A percentile compares a stretch with the other conserved stretches of the same genome.
Evolutionary conservation across 139 green algal species (phyloP).

Genomic region (Coelastrella sp.): DNA sequence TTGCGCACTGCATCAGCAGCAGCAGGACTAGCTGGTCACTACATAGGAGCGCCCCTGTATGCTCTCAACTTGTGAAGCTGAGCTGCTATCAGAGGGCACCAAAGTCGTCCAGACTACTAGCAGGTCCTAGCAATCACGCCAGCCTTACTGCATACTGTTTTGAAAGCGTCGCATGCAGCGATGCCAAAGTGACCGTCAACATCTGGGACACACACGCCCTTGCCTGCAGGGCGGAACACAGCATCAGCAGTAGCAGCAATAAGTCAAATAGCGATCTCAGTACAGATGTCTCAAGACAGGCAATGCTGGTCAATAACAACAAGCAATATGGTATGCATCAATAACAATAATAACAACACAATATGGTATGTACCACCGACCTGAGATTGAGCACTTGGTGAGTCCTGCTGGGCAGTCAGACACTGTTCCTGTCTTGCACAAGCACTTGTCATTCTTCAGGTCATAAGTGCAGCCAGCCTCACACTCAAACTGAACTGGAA

Average conservation of each 20-base stretch:
- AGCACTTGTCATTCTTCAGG: slow-evolving; percentile 24
- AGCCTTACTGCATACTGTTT: slow-evolving; percentile 11
- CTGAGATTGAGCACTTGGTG: slow-evolving; percentile 5
- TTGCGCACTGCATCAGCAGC: slow-evolving; percentile 6
- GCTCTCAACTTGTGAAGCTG: too few species aligned
- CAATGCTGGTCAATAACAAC: background rate
- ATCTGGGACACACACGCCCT: slow-evolving; percentile 21
- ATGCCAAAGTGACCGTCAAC: background rate
- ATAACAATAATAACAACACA: too few species aligned
- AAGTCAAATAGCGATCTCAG: too few species aligned
- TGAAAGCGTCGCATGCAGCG: background rate
- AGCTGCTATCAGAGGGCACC: background rate
- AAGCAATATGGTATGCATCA: background rate
- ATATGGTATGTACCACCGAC: too few species aligned
- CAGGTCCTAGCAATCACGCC: slow-evolving; percentile 18
- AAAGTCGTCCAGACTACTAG: background rate
- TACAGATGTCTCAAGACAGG: too few species aligned
- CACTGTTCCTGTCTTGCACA: background rate
- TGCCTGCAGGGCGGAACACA: background rate
- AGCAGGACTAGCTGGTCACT: background rate
- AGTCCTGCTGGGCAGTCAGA: background rate
- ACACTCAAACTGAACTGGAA: background rate
- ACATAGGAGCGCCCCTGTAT: too few species aligned
- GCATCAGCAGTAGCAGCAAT: background rate
- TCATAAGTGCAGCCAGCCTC: slow-evolving; percentile 1